These are phyloP conservation scores for Tubosaeta sp. DNA, from an alignment of 768 basidiomycete genomes.

Conservation along the genomic window DNA sequence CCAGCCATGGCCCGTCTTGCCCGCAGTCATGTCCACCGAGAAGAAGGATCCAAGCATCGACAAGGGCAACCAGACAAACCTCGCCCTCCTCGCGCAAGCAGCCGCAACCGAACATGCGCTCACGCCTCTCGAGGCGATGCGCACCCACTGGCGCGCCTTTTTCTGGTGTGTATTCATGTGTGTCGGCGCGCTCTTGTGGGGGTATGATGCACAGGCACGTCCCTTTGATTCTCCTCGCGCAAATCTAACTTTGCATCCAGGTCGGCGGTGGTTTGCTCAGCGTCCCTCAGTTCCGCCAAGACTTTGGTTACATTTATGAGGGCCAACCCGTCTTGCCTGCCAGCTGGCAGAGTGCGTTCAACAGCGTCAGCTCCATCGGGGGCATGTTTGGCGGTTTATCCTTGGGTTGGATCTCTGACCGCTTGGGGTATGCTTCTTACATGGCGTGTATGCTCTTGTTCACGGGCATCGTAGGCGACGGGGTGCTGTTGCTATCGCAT, in stretches of 20 bases:
- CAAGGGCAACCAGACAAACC: too few species aligned
- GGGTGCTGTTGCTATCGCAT: constrained; percentile 21
- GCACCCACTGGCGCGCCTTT: background rate
- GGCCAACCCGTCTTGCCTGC: background rate
- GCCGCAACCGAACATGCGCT: background rate
- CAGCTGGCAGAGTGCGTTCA: too few species aligned
- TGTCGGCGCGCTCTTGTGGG: background rate
- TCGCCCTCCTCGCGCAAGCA: background rate
- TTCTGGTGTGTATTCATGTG: background rate
- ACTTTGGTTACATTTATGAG: background rate
- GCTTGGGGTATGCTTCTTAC: constrained; percentile 4
- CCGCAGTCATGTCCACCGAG: too few species aligned
- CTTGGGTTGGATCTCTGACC: too few species aligned
- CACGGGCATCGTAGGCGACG: constrained; percentile 16
- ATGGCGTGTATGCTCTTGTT: background rate
- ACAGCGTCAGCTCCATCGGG: too few species aligned
- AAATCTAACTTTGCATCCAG: background rate
- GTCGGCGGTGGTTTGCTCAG: background rate
- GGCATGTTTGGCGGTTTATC: too few species aligned
- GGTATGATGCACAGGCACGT: background rate
- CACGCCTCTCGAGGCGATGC: background rate
- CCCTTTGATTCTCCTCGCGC: background rate
- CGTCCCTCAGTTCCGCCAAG: background rate
- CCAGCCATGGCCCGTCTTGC: too few species aligned
- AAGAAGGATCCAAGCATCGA: too few species aligned